Conservation (phyloP, 2,329 filamentous ascomycete genomes). For the Purpureocillium lavendulum region DNA sequence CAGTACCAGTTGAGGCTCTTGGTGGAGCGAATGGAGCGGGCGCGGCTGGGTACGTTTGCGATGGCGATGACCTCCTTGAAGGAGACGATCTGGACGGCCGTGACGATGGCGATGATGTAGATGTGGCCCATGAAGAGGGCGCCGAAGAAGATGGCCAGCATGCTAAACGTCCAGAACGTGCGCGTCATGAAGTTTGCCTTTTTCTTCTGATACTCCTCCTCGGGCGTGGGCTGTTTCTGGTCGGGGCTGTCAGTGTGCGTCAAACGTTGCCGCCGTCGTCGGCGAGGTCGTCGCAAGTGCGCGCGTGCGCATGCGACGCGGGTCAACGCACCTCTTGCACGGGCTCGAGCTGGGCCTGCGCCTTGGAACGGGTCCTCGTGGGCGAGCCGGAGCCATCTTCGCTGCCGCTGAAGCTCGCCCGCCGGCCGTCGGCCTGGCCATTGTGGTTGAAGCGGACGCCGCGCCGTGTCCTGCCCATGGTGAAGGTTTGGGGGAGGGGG, state of each 20-base stretch:
- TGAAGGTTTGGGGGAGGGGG: constrained; percentile 3
- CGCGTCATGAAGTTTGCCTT: constrained; percentile 96
- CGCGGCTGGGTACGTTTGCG: constrained; percentile 85
- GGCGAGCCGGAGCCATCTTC: constrained; percentile 38
- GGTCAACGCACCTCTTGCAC: constrained; percentile 24
- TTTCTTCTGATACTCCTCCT: constrained; percentile 89
- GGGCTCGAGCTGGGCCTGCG: constrained; percentile 20
- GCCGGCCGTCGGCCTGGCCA: constrained; percentile 45
- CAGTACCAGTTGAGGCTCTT: constrained; percentile 99
- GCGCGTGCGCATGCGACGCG: too few relatives aligned
- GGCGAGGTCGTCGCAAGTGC: neutral
- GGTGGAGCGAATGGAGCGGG: constrained; percentile 83
- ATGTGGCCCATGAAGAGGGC: constrained; percentile 94
- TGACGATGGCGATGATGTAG: constrained; percentile 91
- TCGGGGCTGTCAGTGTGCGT: neutral
- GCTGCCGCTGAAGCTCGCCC: constrained; percentile 66
- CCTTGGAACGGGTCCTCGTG: constrained; percentile 17
- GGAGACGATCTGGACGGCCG: constrained; percentile 87
- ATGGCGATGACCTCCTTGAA: constrained; percentile 99
- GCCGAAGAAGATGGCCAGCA: constrained; percentile 89
- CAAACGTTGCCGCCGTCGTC: neutral
- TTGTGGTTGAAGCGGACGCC: constrained; percentile 49
- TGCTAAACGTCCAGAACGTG: constrained; percentile 95
- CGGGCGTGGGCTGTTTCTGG: constrained; percentile 33
- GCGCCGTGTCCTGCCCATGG: constrained; percentile 33